Evolutionary conservation across 2,329 filamentous ascomycete species (phyloP).

Genomic region (Sclerotinia minor): DNA sequence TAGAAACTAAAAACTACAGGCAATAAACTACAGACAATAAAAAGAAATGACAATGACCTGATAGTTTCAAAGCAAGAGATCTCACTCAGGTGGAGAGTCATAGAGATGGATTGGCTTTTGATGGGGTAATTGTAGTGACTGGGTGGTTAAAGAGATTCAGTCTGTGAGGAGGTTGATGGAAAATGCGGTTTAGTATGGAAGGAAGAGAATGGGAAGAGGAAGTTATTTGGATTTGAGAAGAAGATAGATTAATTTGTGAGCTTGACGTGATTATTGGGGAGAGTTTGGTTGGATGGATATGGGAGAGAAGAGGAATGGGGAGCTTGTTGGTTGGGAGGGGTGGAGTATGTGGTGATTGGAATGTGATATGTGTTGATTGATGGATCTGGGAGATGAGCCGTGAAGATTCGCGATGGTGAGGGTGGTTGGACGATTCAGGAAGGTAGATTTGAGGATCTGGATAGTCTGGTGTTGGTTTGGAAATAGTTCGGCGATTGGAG

Average conservation of each 20-base stretch:
- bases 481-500: background rate
- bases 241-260: constrained; percentile 18
- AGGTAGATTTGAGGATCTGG: background rate
- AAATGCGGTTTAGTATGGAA: constrained; percentile 48
- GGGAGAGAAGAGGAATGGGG: constrained; percentile 31
- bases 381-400: no score
- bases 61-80: constrained; percentile 44
- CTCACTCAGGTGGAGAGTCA: constrained; percentile 43
- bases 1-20: no score
- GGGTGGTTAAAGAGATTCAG: constrained; percentile 42
- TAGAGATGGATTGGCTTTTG: constrained; percentile 43
- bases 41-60: constrained; percentile 56
- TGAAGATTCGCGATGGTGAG: background rate
- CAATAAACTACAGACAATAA: background rate
- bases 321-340: constrained; percentile 42
- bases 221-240: constrained; percentile 43
- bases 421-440: background rate
- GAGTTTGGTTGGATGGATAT: constrained; percentile 49
- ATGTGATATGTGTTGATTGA: background rate
- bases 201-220: constrained; percentile 41
- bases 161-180: constrained; percentile 53
- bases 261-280: constrained; percentile 51
- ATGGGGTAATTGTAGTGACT: no score
- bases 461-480: background rate
- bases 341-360: constrained; percentile 14